A percentile compares a stretch with the other conserved stretches of the same genome.
Evolutionary conservation across 2,329 filamentous ascomycete species (phyloP).

Genomic region (Magnaporthiopsis incrustans): DNA sequence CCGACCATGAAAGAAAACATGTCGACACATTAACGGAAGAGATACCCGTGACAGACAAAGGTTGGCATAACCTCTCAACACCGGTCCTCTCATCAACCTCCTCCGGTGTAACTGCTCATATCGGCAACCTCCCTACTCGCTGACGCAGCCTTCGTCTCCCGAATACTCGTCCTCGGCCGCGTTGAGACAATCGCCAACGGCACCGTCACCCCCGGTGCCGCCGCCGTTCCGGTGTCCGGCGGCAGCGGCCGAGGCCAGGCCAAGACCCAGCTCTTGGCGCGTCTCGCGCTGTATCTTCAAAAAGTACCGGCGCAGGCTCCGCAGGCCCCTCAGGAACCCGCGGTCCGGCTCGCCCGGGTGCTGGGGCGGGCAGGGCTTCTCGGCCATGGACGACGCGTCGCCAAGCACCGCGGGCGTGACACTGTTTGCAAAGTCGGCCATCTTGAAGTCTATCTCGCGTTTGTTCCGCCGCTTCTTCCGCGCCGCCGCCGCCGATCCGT

Average conservation of each 20-base stretch:
- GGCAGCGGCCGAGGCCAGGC: conserved; percentile 5
- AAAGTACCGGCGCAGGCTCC: conserved; percentile 75
- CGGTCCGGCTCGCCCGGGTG: conserved; percentile 75
- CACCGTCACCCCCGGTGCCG: conserved; percentile 6
- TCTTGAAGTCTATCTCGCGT: conserved; percentile 79
- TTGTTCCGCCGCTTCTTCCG: conserved; percentile 40
- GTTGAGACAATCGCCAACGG: neutral
- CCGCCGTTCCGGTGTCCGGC: conserved; percentile 10
- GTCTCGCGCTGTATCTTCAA: conserved; percentile 78
- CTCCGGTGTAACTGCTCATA: too few species aligned
- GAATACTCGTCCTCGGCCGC: conserved; percentile 6
- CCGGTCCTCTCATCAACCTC: neutral
- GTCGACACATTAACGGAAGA: neutral
- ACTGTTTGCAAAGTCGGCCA: conserved; percentile 97
- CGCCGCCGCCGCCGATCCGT: conserved; percentile 21
- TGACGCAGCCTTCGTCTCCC: conserved; percentile 23
- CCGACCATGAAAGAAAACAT: conserved; percentile 3
- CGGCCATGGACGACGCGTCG: conserved; percentile 16
- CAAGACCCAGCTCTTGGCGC: conserved; percentile 40
- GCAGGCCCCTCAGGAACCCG: conserved; percentile 80
- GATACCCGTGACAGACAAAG: neutral
- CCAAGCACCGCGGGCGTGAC: conserved; percentile 77
- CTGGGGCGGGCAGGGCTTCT: conserved; percentile 68
- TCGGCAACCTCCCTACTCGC: conserved; percentile 16
- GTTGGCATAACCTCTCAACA: neutral